Evolutionary conservation across 306 rosid species (phyloP).

Genomic region (Clitoria ternatea): DNA sequence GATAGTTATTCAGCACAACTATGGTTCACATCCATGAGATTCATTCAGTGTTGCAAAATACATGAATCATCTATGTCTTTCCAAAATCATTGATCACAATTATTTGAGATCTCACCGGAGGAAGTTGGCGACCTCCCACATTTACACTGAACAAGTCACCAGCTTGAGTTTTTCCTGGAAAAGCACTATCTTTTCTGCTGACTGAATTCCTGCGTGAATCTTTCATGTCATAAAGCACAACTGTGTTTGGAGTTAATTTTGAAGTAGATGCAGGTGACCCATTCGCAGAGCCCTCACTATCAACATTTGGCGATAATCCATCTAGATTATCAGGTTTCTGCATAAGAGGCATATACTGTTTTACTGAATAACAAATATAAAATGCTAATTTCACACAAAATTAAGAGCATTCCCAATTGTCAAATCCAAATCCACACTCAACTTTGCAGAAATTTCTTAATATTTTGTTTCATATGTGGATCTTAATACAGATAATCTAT

Average conservation of each 20-base stretch:
- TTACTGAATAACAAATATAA: background rate
- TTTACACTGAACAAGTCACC: constrained; percentile 76
- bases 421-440: constrained; percentile 9
- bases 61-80: background rate
- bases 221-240: constrained; percentile 47
- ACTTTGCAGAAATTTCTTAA: background rate
- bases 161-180: constrained; percentile 70
- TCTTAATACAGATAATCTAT: background rate
- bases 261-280: constrained; percentile 66
- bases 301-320: constrained; percentile 51
- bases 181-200: constrained; percentile 56
- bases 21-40: constrained; percentile 1
- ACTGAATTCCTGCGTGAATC: constrained; percentile 61
- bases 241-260: constrained; percentile 44
- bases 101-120: constrained; percentile 52
- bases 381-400: constrained; percentile 8
- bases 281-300: constrained; percentile 52
- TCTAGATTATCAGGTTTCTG: constrained; percentile 69
- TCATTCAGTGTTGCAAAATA: background rate
- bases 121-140: constrained; percentile 45
- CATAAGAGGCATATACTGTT: constrained; percentile 20
- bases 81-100: background rate
- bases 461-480: background rate
- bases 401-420: background rate
- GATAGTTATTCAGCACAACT: constrained; percentile 19